These are phyloP conservation scores for Tetrahymena malaccensis DNA, from an alignment of 73 alveolate species.

Conservation along the genomic window DNA sequence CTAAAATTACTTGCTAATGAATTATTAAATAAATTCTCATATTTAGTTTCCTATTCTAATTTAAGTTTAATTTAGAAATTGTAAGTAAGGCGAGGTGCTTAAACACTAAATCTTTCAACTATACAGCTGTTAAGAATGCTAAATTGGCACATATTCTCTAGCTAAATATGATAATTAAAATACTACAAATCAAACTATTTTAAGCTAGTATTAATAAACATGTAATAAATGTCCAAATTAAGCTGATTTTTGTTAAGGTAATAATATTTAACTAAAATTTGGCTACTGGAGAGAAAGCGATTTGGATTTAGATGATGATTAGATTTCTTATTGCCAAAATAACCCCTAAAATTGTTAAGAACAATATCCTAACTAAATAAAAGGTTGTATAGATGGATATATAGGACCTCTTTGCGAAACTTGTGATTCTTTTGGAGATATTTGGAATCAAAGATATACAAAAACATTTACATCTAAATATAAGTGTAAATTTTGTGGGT, in stretches of 20 bases:
- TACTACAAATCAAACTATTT: too few relatives aligned
- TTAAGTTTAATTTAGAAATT: not conserved
- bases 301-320: not conserved
- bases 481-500: not conserved
- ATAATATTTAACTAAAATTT: too few relatives aligned
- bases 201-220: too few relatives aligned
- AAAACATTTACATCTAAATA: not conserved
- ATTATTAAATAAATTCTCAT: too few relatives aligned
- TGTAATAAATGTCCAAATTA: not conserved
- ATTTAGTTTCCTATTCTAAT: not conserved
- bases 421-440: not conserved
- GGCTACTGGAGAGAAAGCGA: not conserved
- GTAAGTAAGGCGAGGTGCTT: not conserved
- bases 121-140: not conserved
- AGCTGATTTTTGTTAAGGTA: not conserved
- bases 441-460: not conserved
- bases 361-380: too few relatives aligned
- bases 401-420: not conserved
- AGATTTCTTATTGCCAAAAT: not conserved
- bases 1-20: too few relatives aligned
- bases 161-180: too few relatives aligned
- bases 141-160: not conserved
- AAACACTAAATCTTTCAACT: not conserved
- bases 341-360: not conserved
- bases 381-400: not conserved